These are phyloP conservation scores for Melampsora larici-populina DNA, from an alignment of 1,284 basidiomycete species.

Conservation along the genomic window DNA sequence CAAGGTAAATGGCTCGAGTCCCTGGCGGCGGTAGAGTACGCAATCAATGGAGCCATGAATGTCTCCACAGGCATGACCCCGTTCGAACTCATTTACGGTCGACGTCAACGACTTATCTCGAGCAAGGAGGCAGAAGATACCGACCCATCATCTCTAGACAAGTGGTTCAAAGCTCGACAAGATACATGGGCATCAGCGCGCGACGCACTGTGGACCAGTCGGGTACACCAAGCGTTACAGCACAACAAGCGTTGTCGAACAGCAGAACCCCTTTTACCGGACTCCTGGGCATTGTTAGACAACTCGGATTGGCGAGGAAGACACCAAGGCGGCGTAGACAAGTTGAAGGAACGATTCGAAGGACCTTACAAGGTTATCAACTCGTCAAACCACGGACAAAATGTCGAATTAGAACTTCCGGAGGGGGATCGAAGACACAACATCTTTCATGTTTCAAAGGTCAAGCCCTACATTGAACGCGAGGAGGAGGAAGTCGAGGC, in stretches of 20 bases:
- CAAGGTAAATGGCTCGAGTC: neutral
- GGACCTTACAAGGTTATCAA: neutral
- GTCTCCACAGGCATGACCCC: conserved; percentile 43
- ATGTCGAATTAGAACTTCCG: neutral
- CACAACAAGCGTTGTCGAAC: too few species aligned
- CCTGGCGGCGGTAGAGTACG: conserved; percentile 25
- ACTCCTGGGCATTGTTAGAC: neutral
- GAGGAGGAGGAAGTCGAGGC: neutral
- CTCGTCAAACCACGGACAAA: neutral
- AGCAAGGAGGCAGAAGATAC: too few species aligned
- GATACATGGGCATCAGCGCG: conserved; percentile 46
- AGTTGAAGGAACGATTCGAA: too few species aligned
- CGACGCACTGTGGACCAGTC: too few species aligned
- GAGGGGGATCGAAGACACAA: neutral
- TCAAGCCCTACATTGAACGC: neutral
- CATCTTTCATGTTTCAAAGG: neutral
- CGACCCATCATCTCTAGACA: neutral
- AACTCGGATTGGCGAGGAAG: neutral
- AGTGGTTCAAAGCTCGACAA: neutral
- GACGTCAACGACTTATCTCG: neutral
- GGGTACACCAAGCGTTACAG: too few species aligned
- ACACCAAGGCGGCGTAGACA: neutral
- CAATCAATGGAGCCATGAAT: conserved; percentile 45
- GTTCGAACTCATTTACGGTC: too few species aligned
- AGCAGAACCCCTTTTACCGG: neutral